Evolutionary conservation across 164 flowering plant genomes (phyloP), one percentile per base, ranked within the genome.

Genomic region (Akebia trifoliata): DNA sequence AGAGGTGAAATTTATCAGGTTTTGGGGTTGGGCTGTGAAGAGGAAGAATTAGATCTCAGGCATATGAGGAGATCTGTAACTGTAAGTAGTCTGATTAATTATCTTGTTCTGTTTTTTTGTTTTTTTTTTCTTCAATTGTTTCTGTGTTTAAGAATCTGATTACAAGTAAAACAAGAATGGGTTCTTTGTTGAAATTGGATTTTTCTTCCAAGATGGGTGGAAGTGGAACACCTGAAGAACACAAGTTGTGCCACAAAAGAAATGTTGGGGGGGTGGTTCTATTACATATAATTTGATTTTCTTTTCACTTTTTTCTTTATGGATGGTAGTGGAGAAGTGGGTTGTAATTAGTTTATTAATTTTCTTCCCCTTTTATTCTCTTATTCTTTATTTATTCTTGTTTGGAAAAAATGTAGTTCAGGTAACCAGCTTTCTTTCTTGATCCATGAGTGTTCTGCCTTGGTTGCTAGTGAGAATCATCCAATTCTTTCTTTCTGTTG

Each of bases 1-100:
- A 7, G 9, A 42, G 34, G 47, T 17, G 18, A 18, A 12, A 39
- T n/a, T n/a, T n/a, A n/a, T n/a, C n/a, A n/a, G n/a, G n/a, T n/a
- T n/a, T n/a, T n/a, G n/a, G n/a, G n/a, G 29, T 36, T 50, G 28
- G 10, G 57, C 30, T 59, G 29, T 32, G 44, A 43, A 70, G 50
- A 45, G 70, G 59, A 64, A 62, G 31, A 63, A 52, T n/a, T 69
- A 61, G 81, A 75, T 72, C 79, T 65, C 73, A 77, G 48, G 75
- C 80, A 68, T 73, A 79, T 82, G 87, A 79, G 56, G 84, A 79
- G 75, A 69, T 67, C 68, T 74, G 63, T 60, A 21, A 55, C 61
- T 70, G 87, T 82, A 69, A 79, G 84, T 73, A 36, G 9, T 49
- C 24, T n/a, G 39, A 8, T 9, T 32, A 28, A 24, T 0, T 12